Conservation (phyloP, 106 monocot genomes). For the Acorus calamus region DNA sequence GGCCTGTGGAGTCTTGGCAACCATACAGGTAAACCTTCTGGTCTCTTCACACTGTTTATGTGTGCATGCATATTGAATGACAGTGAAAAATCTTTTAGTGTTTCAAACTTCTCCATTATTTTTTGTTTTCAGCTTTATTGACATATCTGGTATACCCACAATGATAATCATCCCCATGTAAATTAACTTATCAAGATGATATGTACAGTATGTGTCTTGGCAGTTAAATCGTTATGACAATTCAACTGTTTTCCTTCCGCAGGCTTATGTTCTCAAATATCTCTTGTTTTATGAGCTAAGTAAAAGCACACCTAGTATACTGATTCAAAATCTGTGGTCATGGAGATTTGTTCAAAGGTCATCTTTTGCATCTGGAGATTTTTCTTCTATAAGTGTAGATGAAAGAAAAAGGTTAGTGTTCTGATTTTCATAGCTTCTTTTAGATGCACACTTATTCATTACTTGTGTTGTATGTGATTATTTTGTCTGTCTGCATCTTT, state of each 20-base stretch:
- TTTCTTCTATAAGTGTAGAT: slow-evolving; percentile 10
- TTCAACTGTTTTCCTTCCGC: not conserved
- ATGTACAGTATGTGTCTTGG: too few species aligned
- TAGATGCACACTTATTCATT: not conserved
- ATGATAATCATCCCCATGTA: too few species aligned
- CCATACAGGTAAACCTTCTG: slow-evolving; percentile 57
- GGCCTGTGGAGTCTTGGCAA: slow-evolving; percentile 96
- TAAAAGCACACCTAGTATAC: not conserved
- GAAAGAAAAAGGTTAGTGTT: slow-evolving; percentile 13
- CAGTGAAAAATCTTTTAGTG: too few species aligned
- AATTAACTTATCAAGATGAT: too few species aligned
- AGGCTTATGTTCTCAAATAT: slow-evolving; percentile 29
- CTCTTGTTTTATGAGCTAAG: slow-evolving; percentile 14
- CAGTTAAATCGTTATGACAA: too few species aligned
- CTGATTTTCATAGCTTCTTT: not conserved
- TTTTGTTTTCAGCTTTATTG: too few species aligned
- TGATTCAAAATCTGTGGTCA: not conserved
- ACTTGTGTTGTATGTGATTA: not conserved
- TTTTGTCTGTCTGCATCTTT: too few species aligned
- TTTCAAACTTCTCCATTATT: too few species aligned
- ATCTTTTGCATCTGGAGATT: not conserved
- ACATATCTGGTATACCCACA: too few species aligned
- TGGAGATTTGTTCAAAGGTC: not conserved
- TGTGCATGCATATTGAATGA: not conserved
- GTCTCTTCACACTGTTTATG: not conserved